Percentiles rank a stretch among this genome's conserved stretches.
Conservation (phyloP, 1,139 yeast species). For the Saccharomyces hybrid region DNA sequence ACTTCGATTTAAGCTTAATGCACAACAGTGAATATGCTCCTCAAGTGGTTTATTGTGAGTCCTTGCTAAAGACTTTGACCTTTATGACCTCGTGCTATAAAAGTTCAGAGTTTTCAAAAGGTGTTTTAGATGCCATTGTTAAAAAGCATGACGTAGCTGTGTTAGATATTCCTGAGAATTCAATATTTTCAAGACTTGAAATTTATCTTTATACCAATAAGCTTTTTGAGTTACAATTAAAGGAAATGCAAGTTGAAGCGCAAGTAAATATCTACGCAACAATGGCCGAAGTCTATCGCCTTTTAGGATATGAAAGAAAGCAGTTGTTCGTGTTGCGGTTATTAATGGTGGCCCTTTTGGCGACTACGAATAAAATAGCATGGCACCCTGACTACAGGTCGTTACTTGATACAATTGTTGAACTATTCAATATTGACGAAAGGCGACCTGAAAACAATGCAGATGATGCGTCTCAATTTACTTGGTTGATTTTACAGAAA, state of each 20-base stretch:
- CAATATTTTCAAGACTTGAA: constrained; percentile 35
- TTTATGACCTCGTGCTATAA: constrained; percentile 50
- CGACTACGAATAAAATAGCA: constrained; percentile 34
- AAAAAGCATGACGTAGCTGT: constrained; percentile 19
- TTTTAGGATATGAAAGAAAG: constrained; percentile 58
- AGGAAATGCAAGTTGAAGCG: constrained; percentile 41
- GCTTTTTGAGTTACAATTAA: constrained; percentile 35
- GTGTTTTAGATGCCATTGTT: constrained; percentile 39
- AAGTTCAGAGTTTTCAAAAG: constrained; percentile 44
- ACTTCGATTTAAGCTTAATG: constrained; percentile 52
- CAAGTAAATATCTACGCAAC: constrained; percentile 59
- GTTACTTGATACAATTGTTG: constrained; percentile 38
- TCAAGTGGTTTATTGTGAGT: constrained; percentile 69
- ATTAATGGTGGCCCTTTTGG: constrained; percentile 43
- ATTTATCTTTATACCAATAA: constrained; percentile 47
- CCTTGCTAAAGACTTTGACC: constrained; percentile 55
- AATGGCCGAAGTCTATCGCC: constrained; percentile 57
- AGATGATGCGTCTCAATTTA: constrained; percentile 18
- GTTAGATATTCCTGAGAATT: constrained; percentile 18
- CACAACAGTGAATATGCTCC: constrained; percentile 76
- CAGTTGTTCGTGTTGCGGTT: constrained; percentile 62
- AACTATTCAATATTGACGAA: constrained; percentile 38
- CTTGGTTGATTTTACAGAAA: constrained; percentile 56
- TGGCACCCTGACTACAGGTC: constrained; percentile 29
- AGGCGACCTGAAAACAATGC: constrained; percentile 23